phyloP scores from a whole-genome alignment of 2,329 filamentous ascomycete species.

The Fusarium haematococcum region DNA sequence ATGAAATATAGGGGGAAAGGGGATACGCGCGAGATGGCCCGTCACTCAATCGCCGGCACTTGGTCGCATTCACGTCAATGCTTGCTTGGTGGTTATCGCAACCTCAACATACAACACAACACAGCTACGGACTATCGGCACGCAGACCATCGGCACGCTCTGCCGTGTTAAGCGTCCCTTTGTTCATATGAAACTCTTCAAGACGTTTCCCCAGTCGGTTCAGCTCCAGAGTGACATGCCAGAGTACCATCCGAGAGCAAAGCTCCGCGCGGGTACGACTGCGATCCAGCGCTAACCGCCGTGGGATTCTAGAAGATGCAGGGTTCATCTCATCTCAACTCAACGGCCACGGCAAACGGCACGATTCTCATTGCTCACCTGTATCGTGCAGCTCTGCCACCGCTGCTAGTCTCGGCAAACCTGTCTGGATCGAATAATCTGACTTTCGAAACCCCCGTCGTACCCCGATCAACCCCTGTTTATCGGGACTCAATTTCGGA shows the following conservation, averaged over 20 bases:
- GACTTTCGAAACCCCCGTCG: conserved; percentile 5
- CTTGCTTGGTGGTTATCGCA: neutral
- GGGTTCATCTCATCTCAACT: conserved; percentile 8
- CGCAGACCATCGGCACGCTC: conserved; percentile 5
- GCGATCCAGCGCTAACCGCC: conserved; percentile 6
- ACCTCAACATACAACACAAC: neutral
- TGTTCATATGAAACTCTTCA: conserved; percentile 9
- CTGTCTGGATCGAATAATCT: conserved; percentile 24
- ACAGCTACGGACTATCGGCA: conserved; percentile 17
- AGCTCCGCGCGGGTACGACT: conserved; percentile 4
- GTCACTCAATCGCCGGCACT: neutral
- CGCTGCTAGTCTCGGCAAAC: conserved; percentile 18
- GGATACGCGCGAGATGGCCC: neutral
- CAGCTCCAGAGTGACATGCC: conserved; percentile 12
- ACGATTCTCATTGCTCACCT: conserved; percentile 23
- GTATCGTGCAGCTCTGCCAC: conserved; percentile 30
- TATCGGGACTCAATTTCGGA: conserved; percentile 40
- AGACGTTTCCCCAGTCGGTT: conserved; percentile 22
- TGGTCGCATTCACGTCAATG: neutral
- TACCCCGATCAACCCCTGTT: conserved; percentile 22
- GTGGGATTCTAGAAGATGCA: conserved; percentile 21
- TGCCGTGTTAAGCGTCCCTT: conserved; percentile 9
- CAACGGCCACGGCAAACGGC: conserved; percentile 3
- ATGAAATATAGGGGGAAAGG: neutral
- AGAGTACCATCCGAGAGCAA: neutral